Conservation (phyloP, 768 basidiomycete species). For the Russula dissimulans region DNA sequence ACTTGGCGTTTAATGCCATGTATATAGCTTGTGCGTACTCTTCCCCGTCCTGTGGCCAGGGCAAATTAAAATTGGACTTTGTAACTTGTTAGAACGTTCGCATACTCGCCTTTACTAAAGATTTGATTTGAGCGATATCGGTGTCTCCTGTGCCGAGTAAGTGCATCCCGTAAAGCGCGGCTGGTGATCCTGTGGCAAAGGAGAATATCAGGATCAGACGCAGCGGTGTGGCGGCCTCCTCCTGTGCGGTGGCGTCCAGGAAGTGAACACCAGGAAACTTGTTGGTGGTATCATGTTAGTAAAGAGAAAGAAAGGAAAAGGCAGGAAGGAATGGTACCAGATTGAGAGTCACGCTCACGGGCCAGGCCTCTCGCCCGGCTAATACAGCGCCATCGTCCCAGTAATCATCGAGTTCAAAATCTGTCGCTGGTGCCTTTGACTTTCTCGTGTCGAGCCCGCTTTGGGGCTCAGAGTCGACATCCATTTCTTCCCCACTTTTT, state of each 20-base stretch:
- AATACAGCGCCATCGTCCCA: constrained; percentile 78
- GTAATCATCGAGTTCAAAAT: constrained; percentile 82
- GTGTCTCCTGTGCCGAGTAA: constrained; percentile 57
- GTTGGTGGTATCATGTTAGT: not conserved
- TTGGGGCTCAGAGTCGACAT: constrained; percentile 38
- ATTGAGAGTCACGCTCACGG: constrained; percentile 70
- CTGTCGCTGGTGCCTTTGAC: constrained; percentile 42
- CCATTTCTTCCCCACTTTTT: constrained; percentile 39
- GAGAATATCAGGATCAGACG: constrained; percentile 58
- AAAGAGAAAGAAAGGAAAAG: not conserved
- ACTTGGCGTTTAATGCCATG: constrained; percentile 48
- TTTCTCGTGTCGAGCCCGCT: constrained; percentile 53
- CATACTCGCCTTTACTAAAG: constrained; percentile 44
- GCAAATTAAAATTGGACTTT: not conserved
- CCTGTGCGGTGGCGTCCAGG: constrained; percentile 62
- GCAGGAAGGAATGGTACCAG: constrained; percentile 35
- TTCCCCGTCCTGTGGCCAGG: constrained; percentile 48
- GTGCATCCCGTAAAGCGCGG: constrained; percentile 53
- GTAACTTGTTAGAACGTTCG: not conserved
- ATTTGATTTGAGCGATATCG: constrained; percentile 37
- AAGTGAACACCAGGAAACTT: constrained; percentile 55
- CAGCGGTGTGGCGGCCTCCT: constrained; percentile 59
- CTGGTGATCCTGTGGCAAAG: constrained; percentile 32
- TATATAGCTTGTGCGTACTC: constrained; percentile 51
- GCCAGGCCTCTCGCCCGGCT: constrained; percentile 57